Evolutionary conservation across 1,139 yeast species (phyloP), one percentile per base, ranked within the genome.

Genomic region (Blastobotrys serpentis): DNA sequence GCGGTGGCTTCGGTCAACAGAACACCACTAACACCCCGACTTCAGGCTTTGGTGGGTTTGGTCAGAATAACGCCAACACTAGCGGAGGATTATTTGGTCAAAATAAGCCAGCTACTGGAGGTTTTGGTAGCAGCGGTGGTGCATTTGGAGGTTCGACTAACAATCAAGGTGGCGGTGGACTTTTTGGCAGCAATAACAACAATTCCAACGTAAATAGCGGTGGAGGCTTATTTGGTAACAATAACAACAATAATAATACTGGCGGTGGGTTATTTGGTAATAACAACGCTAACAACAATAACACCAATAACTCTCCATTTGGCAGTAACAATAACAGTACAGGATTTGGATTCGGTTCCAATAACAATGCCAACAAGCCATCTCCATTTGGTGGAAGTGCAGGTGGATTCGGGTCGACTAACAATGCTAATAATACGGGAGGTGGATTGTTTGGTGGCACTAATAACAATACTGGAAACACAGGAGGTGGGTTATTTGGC

Each of bases 201-300:
- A 34, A 36, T 52, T 17, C 47, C 53, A 43, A 48, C 23, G 44
- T 57, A 10, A 46, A 57, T 4, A 43, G 43, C 23, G 49, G 49
- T 11, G 47, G 48, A 34, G 43, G 48, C 16, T 52, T 36, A 36
- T 36, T 36, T 36, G 40, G 40, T 33, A 13, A 33, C 19, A 18
- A 18, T 36, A 36, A 11, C n/a, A 47, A 45, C 18, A 50, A 44
- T 32, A 33, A 53, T n/a, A 39, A 52, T 3, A 44, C 64, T 10
- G 57, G 58, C n/a, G 64, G 64, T 33, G 68, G 66, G 4, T 51
- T 61, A 36, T 68, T 66, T 56, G 73, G 71, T 22, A 50, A 36
- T 25, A 36, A 17, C 13, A 36, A 6, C 57, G 73, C 70, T 22
- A 50, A 36, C 40, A 36, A 17, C 13, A 36, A 6, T 13, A 36